phyloP scores from a whole-genome alignment of 78 protist species.

The Emiliania huxleyi region DNA sequence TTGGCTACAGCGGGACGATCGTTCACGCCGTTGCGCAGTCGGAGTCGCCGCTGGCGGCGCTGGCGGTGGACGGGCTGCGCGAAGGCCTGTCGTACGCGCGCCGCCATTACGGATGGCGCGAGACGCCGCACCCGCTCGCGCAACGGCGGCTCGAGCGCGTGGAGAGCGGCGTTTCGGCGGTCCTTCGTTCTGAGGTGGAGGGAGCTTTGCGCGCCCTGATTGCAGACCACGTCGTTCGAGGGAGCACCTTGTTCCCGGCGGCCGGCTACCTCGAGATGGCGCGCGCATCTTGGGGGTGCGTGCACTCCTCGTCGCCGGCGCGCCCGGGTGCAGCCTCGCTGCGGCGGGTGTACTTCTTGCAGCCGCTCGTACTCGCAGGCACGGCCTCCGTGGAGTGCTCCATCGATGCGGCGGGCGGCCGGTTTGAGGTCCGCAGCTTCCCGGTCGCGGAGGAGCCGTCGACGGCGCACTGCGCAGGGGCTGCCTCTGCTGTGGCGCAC shows the following conservation, averaged over 20 bases:
- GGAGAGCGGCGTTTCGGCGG: background rate
- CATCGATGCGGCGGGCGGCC: too few relatives aligned
- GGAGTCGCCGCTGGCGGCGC: background rate
- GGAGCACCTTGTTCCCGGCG: background rate
- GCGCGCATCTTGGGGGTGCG: background rate
- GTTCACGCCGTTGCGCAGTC: slow-evolving; percentile 19
- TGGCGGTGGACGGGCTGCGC: background rate
- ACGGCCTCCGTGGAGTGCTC: too few relatives aligned
- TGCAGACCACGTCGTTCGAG: background rate
- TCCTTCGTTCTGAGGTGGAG: background rate
- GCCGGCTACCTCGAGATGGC: background rate
- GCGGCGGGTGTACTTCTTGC: background rate
- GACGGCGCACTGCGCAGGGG: too few relatives aligned
- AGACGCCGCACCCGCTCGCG: background rate
- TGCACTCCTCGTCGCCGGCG: too few relatives aligned
- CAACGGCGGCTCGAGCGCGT: background rate
- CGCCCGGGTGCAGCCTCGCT: background rate
- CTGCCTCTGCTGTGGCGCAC: too few relatives aligned
- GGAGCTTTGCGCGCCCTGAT: background rate
- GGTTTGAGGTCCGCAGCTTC: too few relatives aligned
- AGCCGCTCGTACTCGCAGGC: background rate
- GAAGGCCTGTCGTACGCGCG: background rate
- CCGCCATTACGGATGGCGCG: background rate
- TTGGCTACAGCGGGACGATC: slow-evolving; percentile 19
- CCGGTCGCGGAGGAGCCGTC: too few relatives aligned